Base-by-base conservation (phyloP, 2,329 filamentous ascomycete genomes). In the Aspergillus sp. region DNA sequence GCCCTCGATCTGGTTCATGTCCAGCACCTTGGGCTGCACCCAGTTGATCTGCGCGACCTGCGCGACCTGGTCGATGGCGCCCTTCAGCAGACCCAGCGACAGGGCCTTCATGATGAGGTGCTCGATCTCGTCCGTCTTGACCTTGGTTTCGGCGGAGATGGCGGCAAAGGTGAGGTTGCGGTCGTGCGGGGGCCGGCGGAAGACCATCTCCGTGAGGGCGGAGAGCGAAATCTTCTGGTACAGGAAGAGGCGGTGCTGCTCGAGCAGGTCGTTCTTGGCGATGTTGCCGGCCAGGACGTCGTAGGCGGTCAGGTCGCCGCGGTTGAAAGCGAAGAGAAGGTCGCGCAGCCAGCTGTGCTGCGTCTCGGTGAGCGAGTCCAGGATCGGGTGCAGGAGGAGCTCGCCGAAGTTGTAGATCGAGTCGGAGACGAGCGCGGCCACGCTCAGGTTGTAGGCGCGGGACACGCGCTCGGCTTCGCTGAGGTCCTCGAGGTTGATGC, bases 361-460 rank as follows among this genome's bases (percentile, higher is more conserved):
- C 20, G 88, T 86, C 64, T 87, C 84, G 66, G 80, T 80, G 48
- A 99, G 84, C 17, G 88, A 87, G 68, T 96, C 89, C 58, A 99
- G 86, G 68, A 99, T 96, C 3, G 94, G 94, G 72, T 99, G 94
- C 62, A 99, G 84, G 29, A 99, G 85, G n/a, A 99, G 87, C 79
- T 99, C 94, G 72, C 94, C 94, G 65, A 99, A 99, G 80, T 99
- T 99, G 84, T 99, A 97, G 77, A 97, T 99, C 65, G 86, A 90
- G 67, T 93, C 89, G 47, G 92, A 97, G 36, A 97, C 89, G 7
- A 99, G 82, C 9, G 94, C 94, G 23, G 94, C 91, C 49, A 97
- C 87, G 67, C 89, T 89, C 57, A 99, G 86, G 71, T 97, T 91
- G 76, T 96, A 96, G 42, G 94, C 94, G 64, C 93, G 87, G 54